Evolutionary conservation across 1,284 basidiomycete species (phyloP), one percentile per base, ranked within the genome.

Genomic region (Mycosarcoma mackinlayi): DNA sequence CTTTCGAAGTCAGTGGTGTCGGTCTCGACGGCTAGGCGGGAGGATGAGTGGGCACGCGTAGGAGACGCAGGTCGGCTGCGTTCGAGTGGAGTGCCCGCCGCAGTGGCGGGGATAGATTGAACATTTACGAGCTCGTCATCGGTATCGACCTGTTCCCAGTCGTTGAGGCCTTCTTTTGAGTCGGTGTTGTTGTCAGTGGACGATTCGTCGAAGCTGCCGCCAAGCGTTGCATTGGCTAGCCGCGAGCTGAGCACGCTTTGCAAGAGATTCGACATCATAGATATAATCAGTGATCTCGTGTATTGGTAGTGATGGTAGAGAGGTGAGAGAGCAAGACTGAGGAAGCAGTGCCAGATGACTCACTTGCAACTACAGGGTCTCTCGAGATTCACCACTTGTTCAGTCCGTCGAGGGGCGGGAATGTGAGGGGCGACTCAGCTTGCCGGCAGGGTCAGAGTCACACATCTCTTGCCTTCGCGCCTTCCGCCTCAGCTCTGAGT

Each of bases 241-340:
- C 74, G 50, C 24, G 75, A 75, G 42, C 62, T 66, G 30, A 76
- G 62, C 19, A 77, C 75, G 50, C 58, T 70, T 21, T 77, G 73
- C 5, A 77, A 53, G 10, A 77, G 65, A 45, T 65, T 73, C 48
- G 75, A 77, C 75, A 77, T 77, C 42, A 57, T 58, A n/a, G n/a
- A n/a, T n/a, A n/a, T 7, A 24, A 56, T 33, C 11, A 14, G 28
- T 11, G 6, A n/a, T 27, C 7, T 18, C n/a, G 13, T 28, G 25
- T 18, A n/a, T 27, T 27, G 14, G 40, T 7, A 10, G 24, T 48
- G 34, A n/a, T 45, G 27, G 45, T 34, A 5, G 25, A 24, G 37
- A 33, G 24, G 13, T 23, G 27, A 39, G 39, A 21, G 30, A n/a
- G 42, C 18, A 13, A 6, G 9, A n/a, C 18, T 8, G 19, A 31